These are phyloP conservation scores for Gossypium davidsonii DNA, from an alignment of 441 rosid species.

Conservation along the genomic window DNA sequence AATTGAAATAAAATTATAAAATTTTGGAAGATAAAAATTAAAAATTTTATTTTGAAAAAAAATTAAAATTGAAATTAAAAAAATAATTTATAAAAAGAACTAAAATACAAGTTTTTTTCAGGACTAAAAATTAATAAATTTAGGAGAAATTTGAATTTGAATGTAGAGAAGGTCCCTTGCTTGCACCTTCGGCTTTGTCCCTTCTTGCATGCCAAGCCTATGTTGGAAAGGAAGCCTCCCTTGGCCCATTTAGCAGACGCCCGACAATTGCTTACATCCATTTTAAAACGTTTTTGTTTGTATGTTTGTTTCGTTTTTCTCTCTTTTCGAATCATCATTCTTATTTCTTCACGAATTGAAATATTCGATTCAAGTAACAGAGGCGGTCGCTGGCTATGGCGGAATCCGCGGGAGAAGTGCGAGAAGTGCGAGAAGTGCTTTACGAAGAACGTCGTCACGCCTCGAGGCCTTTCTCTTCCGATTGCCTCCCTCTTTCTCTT, in stretches of 20 bases:
- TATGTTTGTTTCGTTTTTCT: background rate
- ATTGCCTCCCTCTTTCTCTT: constrained; percentile 64
- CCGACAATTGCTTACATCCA: background rate
- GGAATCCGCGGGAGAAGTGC: constrained; percentile 23
- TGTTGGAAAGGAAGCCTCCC: background rate
- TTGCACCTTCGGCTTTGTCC: no score
- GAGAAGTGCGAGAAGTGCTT: constrained; percentile 36
- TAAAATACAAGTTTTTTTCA: no score
- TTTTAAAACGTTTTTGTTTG: background rate
- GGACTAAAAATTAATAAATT: no score
- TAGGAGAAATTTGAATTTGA: no score
- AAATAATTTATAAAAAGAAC: background rate
- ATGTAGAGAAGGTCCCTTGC: no score
- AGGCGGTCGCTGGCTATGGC: constrained; percentile 20
- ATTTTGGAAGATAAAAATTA: no score
- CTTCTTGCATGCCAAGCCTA: background rate
- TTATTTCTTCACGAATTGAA: background rate
- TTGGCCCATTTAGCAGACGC: background rate
- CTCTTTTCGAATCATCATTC: no score
- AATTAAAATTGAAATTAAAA: background rate
- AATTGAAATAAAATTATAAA: no score
- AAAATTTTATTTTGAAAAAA: background rate
- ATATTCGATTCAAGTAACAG: background rate
- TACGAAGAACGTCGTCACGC: constrained; percentile 75
- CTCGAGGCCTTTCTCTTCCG: constrained; percentile 45